phyloP scores from a whole-genome alignment of 805 yeast species.

The Starmerella bombicola region DNA sequence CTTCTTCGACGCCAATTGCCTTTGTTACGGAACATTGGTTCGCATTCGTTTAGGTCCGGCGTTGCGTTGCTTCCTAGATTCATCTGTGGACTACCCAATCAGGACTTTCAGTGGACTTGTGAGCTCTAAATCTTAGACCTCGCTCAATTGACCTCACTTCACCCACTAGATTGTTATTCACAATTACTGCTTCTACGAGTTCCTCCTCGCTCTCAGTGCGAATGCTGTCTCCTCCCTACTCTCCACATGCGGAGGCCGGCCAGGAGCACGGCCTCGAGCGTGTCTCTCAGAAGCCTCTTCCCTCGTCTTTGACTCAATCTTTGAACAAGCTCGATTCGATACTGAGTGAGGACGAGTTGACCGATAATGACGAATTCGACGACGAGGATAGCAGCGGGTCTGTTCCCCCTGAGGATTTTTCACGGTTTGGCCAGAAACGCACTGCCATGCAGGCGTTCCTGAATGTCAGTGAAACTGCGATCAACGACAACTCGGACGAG shows the following conservation, averaged over 20 bases:
- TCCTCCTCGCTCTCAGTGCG: slow-evolving; percentile 8
- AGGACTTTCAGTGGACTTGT: too few species aligned
- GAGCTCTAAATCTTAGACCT: too few species aligned
- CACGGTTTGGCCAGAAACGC: slow-evolving; percentile 3
- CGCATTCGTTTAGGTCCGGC: too few species aligned
- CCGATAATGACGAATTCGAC: slow-evolving; percentile 8
- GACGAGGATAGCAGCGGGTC: slow-evolving; percentile 12
- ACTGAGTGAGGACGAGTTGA: slow-evolving; percentile 6
- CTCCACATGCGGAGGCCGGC: slow-evolving; percentile 24
- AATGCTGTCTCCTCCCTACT: slow-evolving; percentile 29
- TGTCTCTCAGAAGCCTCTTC: neutral
- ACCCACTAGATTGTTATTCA: neutral
- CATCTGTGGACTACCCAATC: too few species aligned
- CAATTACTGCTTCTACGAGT: slow-evolving; percentile 6
- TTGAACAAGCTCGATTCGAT: neutral
- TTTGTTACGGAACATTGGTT: too few species aligned
- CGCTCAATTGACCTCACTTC: slow-evolving; percentile 7
- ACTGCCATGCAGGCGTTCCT: slow-evolving; percentile 11
- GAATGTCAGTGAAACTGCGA: neutral
- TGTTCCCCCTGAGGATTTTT: slow-evolving; percentile 4
- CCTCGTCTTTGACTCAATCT: too few species aligned
- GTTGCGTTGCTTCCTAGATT: too few species aligned
- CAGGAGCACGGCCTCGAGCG: neutral
- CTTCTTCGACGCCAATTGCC: slow-evolving; percentile 3
- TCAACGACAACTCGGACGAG: neutral